Evolutionary conservation across 768 basidiomycete genomes (phyloP).

Genomic region (Amylocystis lapponica): DNA sequence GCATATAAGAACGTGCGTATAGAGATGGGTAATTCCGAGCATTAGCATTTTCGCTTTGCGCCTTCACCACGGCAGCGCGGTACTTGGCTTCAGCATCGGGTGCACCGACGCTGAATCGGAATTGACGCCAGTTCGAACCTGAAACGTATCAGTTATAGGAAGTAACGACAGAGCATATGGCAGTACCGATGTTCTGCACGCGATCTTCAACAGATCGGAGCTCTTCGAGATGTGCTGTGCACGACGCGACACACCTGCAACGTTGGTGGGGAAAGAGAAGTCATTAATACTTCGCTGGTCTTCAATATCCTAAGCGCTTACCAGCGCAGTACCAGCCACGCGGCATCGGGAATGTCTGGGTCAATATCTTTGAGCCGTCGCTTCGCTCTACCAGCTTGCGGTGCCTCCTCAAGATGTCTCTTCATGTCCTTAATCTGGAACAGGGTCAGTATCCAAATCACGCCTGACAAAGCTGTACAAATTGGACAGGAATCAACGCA

Average conservation of each 20-base stretch:
- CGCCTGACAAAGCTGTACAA: too few relatives aligned
- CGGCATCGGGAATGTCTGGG: constrained; percentile 44
- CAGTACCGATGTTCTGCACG: constrained; percentile 46
- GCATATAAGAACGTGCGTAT: constrained; percentile 17
- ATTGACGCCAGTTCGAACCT: constrained; percentile 54
- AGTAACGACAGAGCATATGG: background rate
- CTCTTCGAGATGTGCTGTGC: constrained; percentile 66
- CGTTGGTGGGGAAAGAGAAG: background rate
- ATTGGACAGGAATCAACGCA: background rate
- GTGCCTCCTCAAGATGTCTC: constrained; percentile 45
- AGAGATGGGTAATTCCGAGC: constrained; percentile 37
- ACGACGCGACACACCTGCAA: constrained; percentile 64
- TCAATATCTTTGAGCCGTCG: constrained; percentile 50
- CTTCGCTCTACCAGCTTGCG: constrained; percentile 44
- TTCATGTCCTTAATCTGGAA: constrained; percentile 52
- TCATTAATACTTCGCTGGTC: too few relatives aligned
- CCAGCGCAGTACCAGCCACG: constrained; percentile 66
- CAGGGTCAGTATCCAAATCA: background rate
- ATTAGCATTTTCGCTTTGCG: constrained; percentile 33
- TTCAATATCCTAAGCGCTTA: constrained; percentile 13
- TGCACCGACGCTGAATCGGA: constrained; percentile 64
- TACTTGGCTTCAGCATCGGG: constrained; percentile 71
- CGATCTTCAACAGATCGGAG: constrained; percentile 48
- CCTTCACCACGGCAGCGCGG: constrained; percentile 36
- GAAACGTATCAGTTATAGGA: background rate